Evolutionary conservation across 345 rosid species (phyloP).

Genomic region (Noccaea caerulescens): DNA sequence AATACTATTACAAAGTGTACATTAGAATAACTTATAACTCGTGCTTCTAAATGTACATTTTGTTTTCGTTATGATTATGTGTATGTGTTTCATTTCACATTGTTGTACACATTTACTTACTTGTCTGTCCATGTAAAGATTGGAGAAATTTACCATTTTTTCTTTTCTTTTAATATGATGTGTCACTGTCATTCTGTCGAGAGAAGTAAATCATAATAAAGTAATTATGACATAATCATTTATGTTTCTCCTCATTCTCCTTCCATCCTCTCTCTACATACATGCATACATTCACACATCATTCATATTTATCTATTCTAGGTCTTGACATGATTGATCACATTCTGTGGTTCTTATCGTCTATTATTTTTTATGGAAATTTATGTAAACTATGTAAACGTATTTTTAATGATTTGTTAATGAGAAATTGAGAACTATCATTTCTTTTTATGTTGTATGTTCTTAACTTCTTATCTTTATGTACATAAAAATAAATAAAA

Average conservation of each 20-base stretch:
- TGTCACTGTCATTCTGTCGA: conserved; percentile 45
- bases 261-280: conserved; percentile 37
- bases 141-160: conserved; percentile 25
- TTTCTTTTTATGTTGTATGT: not conserved
- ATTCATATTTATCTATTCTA: conserved; percentile 33
- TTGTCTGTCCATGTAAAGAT: conserved; percentile 44
- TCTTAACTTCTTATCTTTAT: not conserved
- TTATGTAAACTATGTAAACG: not conserved
- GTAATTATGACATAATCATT: conserved; percentile 52
- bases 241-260: conserved; percentile 46
- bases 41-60: not conserved
- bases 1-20: not conserved
- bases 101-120: conserved; percentile 26
- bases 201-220: conserved; percentile 40
- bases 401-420: conserved; percentile 11
- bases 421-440: conserved; percentile 11
- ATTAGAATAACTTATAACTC: not conserved
- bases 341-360: conserved; percentile 18
- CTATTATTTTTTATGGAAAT: conserved; percentile 7
- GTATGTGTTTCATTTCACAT: conserved; percentile 22
- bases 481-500: not conserved
- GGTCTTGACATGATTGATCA: conserved; percentile 42
- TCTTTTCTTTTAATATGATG: conserved; percentile 35
- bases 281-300: conserved; percentile 8
- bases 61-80: not conserved